Percentiles rank a stretch among this genome's conserved stretches.
phyloP scores from a whole-genome alignment of 208 protist species.

The Wallacemonas rigidus region DNA sequence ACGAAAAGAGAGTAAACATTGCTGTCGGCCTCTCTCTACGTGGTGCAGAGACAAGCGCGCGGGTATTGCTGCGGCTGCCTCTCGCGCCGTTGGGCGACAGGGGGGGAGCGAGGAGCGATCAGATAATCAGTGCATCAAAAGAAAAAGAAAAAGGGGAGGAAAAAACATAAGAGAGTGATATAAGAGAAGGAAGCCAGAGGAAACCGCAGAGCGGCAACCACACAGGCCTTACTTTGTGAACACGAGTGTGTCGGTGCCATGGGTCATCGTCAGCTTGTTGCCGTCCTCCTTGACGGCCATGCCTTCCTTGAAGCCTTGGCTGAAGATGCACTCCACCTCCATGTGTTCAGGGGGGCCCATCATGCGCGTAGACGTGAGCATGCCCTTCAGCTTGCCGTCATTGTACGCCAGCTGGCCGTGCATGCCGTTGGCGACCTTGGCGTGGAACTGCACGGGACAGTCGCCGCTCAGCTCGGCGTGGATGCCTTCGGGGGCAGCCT shows the following conservation, averaged over 20 bases:
- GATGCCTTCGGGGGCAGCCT: conserved; percentile 12
- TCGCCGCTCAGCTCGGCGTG: conserved; percentile 18
- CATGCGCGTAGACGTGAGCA: conserved; percentile 50
- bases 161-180: conserved; percentile 19
- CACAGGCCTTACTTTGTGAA: conserved; percentile 20
- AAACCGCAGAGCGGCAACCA: background rate
- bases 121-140: background rate
- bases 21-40: background rate
- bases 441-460: conserved; percentile 16
- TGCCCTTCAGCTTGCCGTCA: conserved; percentile 34
- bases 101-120: background rate
- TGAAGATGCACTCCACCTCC: conserved; percentile 36
- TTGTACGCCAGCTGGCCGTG: conserved; percentile 29
- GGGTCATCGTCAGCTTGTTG: conserved; percentile 28
- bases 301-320: conserved; percentile 30
- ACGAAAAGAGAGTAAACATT: background rate
- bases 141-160: conserved; percentile 7
- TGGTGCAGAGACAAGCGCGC: background rate
- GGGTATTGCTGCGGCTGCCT: no score
- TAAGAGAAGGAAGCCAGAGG: conserved; percentile 20
- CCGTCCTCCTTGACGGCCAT: conserved; percentile 26
- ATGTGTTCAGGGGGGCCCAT: conserved; percentile 23
- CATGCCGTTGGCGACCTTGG: conserved; percentile 40
- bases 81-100: no score
- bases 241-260: conserved; percentile 26